Conservation (phyloP, 805 yeast genomes). For the Candida coleopterorum region DNA sequence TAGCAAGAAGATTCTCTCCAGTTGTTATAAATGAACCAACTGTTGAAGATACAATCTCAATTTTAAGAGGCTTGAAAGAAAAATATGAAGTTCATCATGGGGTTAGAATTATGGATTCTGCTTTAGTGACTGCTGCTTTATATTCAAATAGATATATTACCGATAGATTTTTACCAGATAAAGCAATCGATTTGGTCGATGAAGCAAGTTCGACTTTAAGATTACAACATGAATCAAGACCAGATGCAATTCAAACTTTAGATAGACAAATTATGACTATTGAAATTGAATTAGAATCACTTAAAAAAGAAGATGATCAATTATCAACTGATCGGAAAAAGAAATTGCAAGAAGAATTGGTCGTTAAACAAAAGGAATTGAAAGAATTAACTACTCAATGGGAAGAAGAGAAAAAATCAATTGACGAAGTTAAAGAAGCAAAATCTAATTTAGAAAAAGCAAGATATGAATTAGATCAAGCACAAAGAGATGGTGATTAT, state of each 20-base stretch:
- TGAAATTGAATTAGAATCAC: constrained; percentile 89
- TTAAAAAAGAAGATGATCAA: constrained; percentile 88
- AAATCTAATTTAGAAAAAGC: constrained; percentile 84
- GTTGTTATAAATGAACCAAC: constrained; percentile 83
- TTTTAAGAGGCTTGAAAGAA: constrained; percentile 89
- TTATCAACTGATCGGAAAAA: constrained; percentile 72
- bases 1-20: constrained; percentile 90
- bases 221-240: constrained; percentile 94
- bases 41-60: constrained; percentile 86
- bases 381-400: constrained; percentile 73
- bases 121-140: constrained; percentile 89
- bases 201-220: constrained; percentile 96
- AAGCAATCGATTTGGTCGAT: constrained; percentile 94
- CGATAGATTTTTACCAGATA: constrained; percentile 89
- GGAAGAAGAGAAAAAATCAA: constrained; percentile 75
- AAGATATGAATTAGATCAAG: constrained; percentile 72
- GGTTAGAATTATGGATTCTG: constrained; percentile 87
- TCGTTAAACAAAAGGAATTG: constrained; percentile 59
- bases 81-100: constrained; percentile 97
- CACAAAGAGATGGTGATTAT: constrained; percentile 81
- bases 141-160: constrained; percentile 86
- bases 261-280: constrained; percentile 91
- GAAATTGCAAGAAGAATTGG: constrained; percentile 66
- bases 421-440: constrained; percentile 73
- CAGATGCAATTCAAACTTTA: constrained; percentile 85